These are phyloP conservation scores for Saccharum officinarum DNA, from an alignment of 176 grass and related monocot genomes.

Conservation along the genomic window DNA sequence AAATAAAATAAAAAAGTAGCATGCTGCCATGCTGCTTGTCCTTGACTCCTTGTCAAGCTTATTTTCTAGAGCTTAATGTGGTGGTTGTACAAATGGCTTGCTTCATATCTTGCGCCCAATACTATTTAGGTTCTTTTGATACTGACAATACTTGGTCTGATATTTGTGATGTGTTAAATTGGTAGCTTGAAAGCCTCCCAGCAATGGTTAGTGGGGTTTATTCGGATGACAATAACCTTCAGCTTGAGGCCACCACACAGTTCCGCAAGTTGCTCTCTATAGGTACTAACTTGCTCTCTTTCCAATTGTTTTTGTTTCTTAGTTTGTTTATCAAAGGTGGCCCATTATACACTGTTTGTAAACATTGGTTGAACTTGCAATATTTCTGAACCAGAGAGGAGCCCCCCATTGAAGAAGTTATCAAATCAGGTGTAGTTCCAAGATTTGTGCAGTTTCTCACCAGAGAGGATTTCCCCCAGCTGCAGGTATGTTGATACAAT, in stretches of 20 bases:
- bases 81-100: neutral
- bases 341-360: neutral
- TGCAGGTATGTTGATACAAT: constrained; percentile 60
- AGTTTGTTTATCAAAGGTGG: neutral
- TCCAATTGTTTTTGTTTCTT: constrained; percentile 9
- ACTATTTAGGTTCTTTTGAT: neutral
- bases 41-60: neutral
- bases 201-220: constrained; percentile 83
- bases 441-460: constrained; percentile 95
- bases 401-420: constrained; percentile 98
- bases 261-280: constrained; percentile 94
- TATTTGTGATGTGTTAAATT: constrained; percentile 26
- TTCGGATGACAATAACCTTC: constrained; percentile 63
- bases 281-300: constrained; percentile 44
- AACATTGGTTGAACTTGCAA: constrained; percentile 17
- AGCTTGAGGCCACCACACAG: constrained; percentile 86
- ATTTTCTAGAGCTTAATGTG: neutral
- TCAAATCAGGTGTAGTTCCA: constrained; percentile 90
- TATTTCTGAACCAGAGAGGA: constrained; percentile 69
- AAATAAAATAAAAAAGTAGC: neutral
- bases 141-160: constrained; percentile 9
- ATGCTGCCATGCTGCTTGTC: neutral
- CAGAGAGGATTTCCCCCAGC: constrained; percentile 93
- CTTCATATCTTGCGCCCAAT: neutral
- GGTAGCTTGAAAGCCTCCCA: constrained; percentile 90